Conservation (phyloP, 2,329 filamentous ascomycete species). For the Aspergillus sp. region DNA sequence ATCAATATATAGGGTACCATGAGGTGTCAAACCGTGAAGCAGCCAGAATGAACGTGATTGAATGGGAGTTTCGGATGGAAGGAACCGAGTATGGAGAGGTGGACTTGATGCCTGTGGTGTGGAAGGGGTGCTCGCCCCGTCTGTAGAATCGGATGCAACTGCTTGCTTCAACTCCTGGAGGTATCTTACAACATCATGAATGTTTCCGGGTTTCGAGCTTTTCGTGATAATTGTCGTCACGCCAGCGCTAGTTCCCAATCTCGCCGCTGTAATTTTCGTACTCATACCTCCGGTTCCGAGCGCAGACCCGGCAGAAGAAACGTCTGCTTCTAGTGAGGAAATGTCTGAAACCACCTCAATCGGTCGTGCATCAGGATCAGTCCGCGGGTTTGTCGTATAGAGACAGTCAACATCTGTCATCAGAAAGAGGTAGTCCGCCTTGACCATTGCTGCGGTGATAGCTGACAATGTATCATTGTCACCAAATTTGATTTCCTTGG, state of each 20-base stretch:
- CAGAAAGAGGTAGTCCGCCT: conserved; percentile 92
- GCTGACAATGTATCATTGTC: conserved; percentile 98
- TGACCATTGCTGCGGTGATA: conserved; percentile 95
- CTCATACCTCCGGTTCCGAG: conserved; percentile 96
- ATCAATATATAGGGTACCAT: conserved; percentile 91
- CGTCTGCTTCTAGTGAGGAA: conserved; percentile 75
- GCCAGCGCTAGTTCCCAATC: conserved; percentile 87
- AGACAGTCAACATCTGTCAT: conserved; percentile 99
- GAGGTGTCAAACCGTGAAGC: conserved; percentile 83
- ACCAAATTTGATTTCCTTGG: conserved; percentile 91
- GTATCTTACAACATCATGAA: conserved; percentile 80
- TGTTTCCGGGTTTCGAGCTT: conserved; percentile 90
- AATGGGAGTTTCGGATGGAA: conserved; percentile 80
- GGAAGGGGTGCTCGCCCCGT: conserved; percentile 23
- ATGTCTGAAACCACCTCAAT: conserved; percentile 95
- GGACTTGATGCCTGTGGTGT: conserved; percentile 49
- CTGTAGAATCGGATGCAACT: conserved; percentile 17
- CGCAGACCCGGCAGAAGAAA: conserved; percentile 83
- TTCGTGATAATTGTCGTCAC: conserved; percentile 95
- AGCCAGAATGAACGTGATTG: conserved; percentile 97
- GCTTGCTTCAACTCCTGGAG: conserved; percentile 62
- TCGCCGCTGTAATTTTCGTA: conserved; percentile 93
- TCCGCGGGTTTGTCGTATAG: conserved; percentile 92
- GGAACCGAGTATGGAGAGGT: conserved; percentile 87
- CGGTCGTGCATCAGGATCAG: conserved; percentile 77